Percentiles rank a stretch among this genome's conserved stretches.
These are phyloP conservation scores for Globisporangium barbulae DNA, from an alignment of 352 stramenopile genomes.

Conservation along the genomic window DNA sequence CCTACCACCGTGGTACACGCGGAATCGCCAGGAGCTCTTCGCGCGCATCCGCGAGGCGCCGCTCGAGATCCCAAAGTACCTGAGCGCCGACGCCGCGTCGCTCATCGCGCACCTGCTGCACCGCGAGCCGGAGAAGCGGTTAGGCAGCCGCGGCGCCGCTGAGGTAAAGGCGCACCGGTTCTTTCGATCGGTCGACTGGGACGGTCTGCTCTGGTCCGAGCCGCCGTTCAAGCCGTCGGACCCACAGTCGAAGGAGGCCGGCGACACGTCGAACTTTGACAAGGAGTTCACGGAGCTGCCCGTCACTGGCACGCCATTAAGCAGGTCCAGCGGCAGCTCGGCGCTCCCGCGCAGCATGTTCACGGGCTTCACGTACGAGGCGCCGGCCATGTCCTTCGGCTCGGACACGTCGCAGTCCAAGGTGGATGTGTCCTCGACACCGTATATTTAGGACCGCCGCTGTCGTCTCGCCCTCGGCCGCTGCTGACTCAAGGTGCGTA, in stretches of 20 bases:
- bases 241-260: conserved; percentile 80
- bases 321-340: conserved; percentile 55
- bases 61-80: conserved; percentile 77
- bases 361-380: conserved; percentile 85
- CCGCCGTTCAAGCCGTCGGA: conserved; percentile 86
- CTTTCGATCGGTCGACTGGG: conserved; percentile 84
- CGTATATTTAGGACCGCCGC: conserved; percentile 73
- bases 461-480: neutral
- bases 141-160: conserved; percentile 70
- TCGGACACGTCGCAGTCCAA: conserved; percentile 88
- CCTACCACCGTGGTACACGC: conserved; percentile 82
- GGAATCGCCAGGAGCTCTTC: conserved; percentile 82
- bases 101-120: conserved; percentile 81
- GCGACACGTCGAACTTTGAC: conserved; percentile 90
- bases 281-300: conserved; percentile 88
- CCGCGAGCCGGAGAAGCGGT: conserved; percentile 78
- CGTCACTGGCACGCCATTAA: conserved; percentile 75
- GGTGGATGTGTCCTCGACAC: conserved; percentile 76
- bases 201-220: conserved; percentile 79
- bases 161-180: conserved; percentile 89
- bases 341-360: conserved; percentile 82
- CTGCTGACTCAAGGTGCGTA: neutral
- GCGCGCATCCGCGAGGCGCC: conserved; percentile 73
- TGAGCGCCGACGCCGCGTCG: conserved; percentile 66
- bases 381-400: conserved; percentile 75